These are phyloP conservation scores for Alnus glutinosa DNA, from an alignment of 306 rosid genomes.

Conservation along the genomic window DNA sequence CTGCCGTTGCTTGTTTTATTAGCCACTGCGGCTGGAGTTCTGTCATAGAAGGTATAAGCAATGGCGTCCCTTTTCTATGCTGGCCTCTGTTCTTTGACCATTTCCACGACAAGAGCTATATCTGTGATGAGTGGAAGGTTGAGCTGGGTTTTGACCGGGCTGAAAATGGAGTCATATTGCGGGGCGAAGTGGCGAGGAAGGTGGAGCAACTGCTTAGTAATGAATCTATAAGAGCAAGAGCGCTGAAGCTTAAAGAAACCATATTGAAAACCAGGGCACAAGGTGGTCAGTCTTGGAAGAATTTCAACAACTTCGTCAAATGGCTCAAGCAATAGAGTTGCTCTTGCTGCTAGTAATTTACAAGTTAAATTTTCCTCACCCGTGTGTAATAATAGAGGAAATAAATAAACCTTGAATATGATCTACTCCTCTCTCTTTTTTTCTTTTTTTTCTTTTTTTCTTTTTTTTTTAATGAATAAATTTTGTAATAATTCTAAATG, in stretches of 20 bases:
- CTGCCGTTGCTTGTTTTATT: slow-evolving; percentile 45
- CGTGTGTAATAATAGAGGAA: too few relatives aligned
- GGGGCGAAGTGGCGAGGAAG: slow-evolving; percentile 27
- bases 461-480: too few relatives aligned
- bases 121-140: slow-evolving; percentile 31
- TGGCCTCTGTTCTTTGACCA: slow-evolving; percentile 36
- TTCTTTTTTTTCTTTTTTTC: too few relatives aligned
- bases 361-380: too few relatives aligned
- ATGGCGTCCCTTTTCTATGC: slow-evolving; percentile 40
- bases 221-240: slow-evolving; percentile 16
- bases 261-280: slow-evolving; percentile 21
- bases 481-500: too few relatives aligned
- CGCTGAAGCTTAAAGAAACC: slow-evolving; percentile 23
- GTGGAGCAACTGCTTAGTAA: slow-evolving; percentile 26
- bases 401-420: too few relatives aligned
- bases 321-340: slow-evolving; percentile 26
- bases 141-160: slow-evolving; percentile 18
- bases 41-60: slow-evolving; percentile 28
- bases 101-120: slow-evolving; percentile 13
- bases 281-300: slow-evolving; percentile 30
- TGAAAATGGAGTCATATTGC: neutral
- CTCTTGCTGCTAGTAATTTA: neutral
- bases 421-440: too few relatives aligned
- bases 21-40: slow-evolving; percentile 66
- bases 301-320: slow-evolving; percentile 33